Evolutionary conservation across 176 grass and related monocot species (phyloP).

Genomic region (Coix lacrymajobi): DNA sequence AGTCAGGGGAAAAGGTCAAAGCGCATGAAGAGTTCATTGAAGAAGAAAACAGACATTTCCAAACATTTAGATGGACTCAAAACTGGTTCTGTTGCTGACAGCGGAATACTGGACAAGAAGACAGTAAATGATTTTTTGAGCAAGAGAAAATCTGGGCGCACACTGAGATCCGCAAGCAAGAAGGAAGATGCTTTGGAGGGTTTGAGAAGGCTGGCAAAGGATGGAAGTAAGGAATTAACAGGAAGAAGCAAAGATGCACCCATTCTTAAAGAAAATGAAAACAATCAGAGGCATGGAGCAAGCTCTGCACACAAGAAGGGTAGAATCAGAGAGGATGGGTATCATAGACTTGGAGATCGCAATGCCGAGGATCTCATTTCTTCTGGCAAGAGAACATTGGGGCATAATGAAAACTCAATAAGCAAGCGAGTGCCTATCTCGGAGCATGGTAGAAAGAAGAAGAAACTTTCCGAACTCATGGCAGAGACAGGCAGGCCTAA

Average conservation of each 20-base stretch:
- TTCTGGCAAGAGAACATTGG: conserved; percentile 17
- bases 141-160: conserved; percentile 27
- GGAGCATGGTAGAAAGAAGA: conserved; percentile 46
- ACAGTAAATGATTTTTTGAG: not conserved
- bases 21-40: not conserved
- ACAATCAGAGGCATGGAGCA: not conserved
- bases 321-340: conserved; percentile 23
- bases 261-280: conserved; percentile 29
- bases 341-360: conserved; percentile 12
- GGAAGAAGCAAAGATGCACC: not conserved
- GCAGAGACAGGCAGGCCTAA: conserved; percentile 12
- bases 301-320: conserved; percentile 10
- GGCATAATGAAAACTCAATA: not conserved
- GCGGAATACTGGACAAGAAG: not conserved
- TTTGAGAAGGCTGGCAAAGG: conserved; percentile 17
- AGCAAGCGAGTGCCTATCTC: conserved; percentile 15
- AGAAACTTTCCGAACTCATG: conserved; percentile 57
- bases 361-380: not conserved
- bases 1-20: conserved; percentile 21
- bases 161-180: conserved; percentile 32
- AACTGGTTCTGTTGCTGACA: conserved; percentile 12
- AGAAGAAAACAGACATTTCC: conserved; percentile 19
- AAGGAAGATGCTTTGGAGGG: conserved; percentile 20
- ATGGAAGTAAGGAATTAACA: conserved; percentile 8
- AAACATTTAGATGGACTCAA: conserved; percentile 18